Base-by-base conservation (phyloP, 768 basidiomycete species). In the Russula sp. region DNA sequence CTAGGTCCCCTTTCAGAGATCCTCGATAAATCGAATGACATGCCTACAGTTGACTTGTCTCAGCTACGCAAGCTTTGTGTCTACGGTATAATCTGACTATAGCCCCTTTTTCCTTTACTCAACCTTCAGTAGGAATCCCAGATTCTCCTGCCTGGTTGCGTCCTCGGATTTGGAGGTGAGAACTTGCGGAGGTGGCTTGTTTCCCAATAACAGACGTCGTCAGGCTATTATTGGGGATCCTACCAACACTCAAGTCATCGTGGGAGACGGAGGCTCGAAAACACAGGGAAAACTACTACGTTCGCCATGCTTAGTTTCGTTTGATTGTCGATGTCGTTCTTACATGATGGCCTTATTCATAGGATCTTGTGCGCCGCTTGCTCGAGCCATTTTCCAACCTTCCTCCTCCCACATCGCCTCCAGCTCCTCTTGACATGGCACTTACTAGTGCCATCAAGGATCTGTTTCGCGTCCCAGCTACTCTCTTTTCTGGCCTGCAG, bases 121-220 rank as follows among this genome's bases (percentile, higher is more conserved):
- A 62, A 57, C 51, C 42, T 48, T 61, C 48, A 20, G 34, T 65
- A 91, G 89, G 89, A 63, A 81, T 91, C 52, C 87, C 89, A 55
- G 83, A 88, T 68, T 80, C 87, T 69, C 90, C 90, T 49, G 75
- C 80, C 5, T 91, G 89, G 88, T 77, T 91, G 67, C 81, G 90
- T 48, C 87, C 89, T 32, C 80, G 87, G 49, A 79, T 89, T 69
- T 92, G 90, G 90, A 89, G 83, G 90, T 89, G 66, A 72, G 85
- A 76, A 34, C 8, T 44, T 18, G 30, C 22, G 48, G 13, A 50
- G n/a, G 61, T 18, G 44, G 42, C 38, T 16, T 34, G 61, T 63
- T 52, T 32, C 32, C 50, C n/a, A 63, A 48, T 66, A 60, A 67
- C 40, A 51, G 42, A 40, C 4, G n/a, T 40, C 6, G 34, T 22